A percentile compares a stretch with the other conserved stretches of the same genome.
Conservation (phyloP, 1,284 basidiomycete genomes). For the Boletus hoseneyae region DNA sequence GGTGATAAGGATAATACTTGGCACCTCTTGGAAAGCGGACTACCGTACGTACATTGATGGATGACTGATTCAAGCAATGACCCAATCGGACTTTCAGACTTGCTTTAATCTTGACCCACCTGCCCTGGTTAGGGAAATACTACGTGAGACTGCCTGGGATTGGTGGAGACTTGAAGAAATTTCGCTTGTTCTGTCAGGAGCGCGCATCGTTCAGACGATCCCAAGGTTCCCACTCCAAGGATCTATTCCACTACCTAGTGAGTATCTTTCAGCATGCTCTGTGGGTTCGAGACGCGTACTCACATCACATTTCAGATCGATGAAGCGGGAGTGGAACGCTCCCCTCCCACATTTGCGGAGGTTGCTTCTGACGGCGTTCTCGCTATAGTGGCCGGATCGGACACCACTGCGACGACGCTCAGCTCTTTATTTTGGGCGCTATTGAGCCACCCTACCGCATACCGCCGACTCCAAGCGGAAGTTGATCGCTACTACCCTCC, state of each 20-base stretch:
- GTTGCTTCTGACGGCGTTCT: slow-evolving; percentile 45
- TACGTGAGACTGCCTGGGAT: slow-evolving; percentile 30
- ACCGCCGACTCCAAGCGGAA: slow-evolving; percentile 47
- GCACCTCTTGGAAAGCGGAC: slow-evolving; percentile 36
- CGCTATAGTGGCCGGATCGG: slow-evolving; percentile 55
- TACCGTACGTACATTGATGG: slow-evolving; percentile 32
- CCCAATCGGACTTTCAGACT: slow-evolving; percentile 23
- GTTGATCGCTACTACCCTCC: slow-evolving; percentile 44
- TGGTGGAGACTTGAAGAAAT: slow-evolving; percentile 32
- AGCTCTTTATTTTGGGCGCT: slow-evolving; percentile 46
- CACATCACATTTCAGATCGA: slow-evolving; percentile 38
- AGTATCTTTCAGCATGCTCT: neutral
- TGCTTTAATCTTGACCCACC: slow-evolving; percentile 36
- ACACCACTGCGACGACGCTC: slow-evolving; percentile 50
- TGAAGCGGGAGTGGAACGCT: slow-evolving; percentile 42
- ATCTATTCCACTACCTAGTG: slow-evolving; percentile 40
- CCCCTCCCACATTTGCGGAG: slow-evolving; percentile 35
- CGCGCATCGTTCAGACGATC: slow-evolving; percentile 36
- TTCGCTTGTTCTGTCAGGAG: slow-evolving; percentile 31
- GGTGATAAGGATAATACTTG: slow-evolving; percentile 38
- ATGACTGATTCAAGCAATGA: slow-evolving; percentile 2
- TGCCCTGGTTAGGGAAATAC: slow-evolving; percentile 43
- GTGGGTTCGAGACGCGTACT: neutral
- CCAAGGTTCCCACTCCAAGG: slow-evolving; percentile 39
- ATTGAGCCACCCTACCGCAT: slow-evolving; percentile 42